Base-by-base conservation (phyloP, 352 stramenopile genomes). In the Peronospora destructor region DNA sequence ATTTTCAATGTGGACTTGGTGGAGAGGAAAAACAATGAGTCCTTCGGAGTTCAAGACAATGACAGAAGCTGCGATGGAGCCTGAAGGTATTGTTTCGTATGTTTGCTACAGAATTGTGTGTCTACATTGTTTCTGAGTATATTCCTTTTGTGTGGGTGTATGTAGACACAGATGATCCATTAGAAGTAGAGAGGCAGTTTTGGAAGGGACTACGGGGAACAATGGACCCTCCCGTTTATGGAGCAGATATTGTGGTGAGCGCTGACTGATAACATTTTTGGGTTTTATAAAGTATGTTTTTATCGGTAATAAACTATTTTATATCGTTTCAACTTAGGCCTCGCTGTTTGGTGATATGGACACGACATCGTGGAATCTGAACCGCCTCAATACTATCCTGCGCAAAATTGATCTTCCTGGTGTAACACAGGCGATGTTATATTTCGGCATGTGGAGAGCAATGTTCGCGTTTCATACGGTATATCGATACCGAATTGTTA, bases 381-480 rank as follows among this genome's bases (percentile, higher is more conserved):
- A 88, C 53, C 50, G 85, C 23, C 74, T 96, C 32, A 73, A 95
- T 40, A 94, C 83, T n/a, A 90, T 95, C 48, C 64, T 96, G 43
- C 67, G 66, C 6, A 74, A 62, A 56, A 90, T 91, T 37, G 76
- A 89, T 16, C 56, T 94, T 19, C 81, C 84, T 4, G 89, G 89
- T 14, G 81, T 97, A 46, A 97, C 81, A 9, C 83, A 73, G 16
- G 64, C 89, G 3, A 97, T 97, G 89, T 70, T 97, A 23, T 97
- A 97, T 61, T 94, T 96, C 59, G 90, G 90, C 59, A 97, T 95
- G 81, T 97, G 89, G 89, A 68, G 85, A 10, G 83, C 87, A 49
- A 95, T 97, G 79, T 97, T 97, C 59, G 85, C 91, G 0, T 95
- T 94, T 53, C 91, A 97, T 58, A 95, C 85, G 40, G 77, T 85